A percentile compares a stretch with the other conserved stretches of the same genome.
Conservation (phyloP, 164 flowering plant genomes). For the Vitis amurensis region DNA sequence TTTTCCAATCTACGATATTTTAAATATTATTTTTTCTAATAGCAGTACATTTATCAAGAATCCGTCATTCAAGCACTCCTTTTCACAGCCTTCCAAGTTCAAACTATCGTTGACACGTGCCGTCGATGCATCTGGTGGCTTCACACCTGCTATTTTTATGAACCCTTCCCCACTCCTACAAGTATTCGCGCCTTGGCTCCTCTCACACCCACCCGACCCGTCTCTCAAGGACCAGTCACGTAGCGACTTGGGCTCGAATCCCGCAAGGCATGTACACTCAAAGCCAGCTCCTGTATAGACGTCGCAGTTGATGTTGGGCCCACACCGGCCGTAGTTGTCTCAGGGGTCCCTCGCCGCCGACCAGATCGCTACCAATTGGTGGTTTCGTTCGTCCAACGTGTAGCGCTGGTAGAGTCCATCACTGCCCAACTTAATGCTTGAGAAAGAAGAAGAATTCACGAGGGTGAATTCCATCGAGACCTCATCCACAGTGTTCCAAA, state of each 20-base stretch:
- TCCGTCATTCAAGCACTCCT: constrained; percentile 34
- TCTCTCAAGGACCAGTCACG: constrained; percentile 36
- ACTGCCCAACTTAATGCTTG: constrained; percentile 15
- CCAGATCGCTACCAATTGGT: constrained; percentile 25
- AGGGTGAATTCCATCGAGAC: constrained; percentile 1
- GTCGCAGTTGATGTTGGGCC: constrained; percentile 23
- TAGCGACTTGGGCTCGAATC: constrained; percentile 34
- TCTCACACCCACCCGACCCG: constrained; percentile 46
- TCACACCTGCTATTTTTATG: constrained; percentile 24
- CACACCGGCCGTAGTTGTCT: constrained; percentile 32
- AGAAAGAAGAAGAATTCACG: not conserved
- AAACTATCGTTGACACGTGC: constrained; percentile 14
- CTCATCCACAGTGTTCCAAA: constrained; percentile 18
- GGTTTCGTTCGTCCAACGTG: constrained; percentile 14
- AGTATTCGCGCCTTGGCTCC: constrained; percentile 11
- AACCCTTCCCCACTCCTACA: constrained; percentile 39
- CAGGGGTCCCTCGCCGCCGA: constrained; percentile 23
- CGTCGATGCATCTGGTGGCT: constrained; percentile 33
- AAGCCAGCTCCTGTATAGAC: not conserved
- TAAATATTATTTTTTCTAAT: too few relatives aligned
- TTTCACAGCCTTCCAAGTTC: constrained; percentile 29
- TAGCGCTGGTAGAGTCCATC: constrained; percentile 12
- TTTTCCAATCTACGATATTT: too few relatives aligned
- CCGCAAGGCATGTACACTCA: constrained; percentile 34
- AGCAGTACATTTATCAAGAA: too few relatives aligned